Evolutionary conservation across 495 filamentous ascomycete genomes (phyloP), one percentile per base, ranked within the genome.

Genomic region (Trypethelium eluteriae): DNA sequence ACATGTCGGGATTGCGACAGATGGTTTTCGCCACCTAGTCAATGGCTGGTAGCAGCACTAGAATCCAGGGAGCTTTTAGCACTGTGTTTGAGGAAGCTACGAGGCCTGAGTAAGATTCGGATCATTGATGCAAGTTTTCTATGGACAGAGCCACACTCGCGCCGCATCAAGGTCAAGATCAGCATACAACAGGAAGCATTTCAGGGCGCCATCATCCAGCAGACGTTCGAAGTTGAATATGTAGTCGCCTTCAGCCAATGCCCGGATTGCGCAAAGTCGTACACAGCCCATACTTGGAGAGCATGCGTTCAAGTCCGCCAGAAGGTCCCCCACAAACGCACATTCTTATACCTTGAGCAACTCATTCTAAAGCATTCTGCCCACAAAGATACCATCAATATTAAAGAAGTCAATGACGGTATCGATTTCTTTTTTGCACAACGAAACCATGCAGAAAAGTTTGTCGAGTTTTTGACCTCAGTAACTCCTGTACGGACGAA

Each of bases 61-160:
- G 94, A 98, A 75, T 94, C 90, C 34, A 85, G 91, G 76, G 94
- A 97, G 76, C 79, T 98, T 53, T 80, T 98, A 36, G 93, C 94
- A 11, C 76, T 97, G 38, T 98, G 94, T 79, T 78, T 98, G 64
- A 84, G 89, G 72, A 90, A 89, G 72, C 76, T 98, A 65, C 81
- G 85, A 63, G 92, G 93, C 47, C 76, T 98, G 65, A 82, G 84
- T 71, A 94, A 91, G 79, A 90, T 95, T 64, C 82, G 94, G 50
- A 92, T 98, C 68, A 91, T 94, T 73, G 94, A 98, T 71, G 94
- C 94, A 44, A 89, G 85, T 71, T 98, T 98, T 74, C 91, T 96
- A 70, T 98, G 94, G 94, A 98, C 94, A 2, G 94, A 98, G 78
- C 94, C 94, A 6, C 94, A 98, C 80, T 95, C 90, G 62, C 81